phyloP scores from a whole-genome alignment of 345 rosid species.

The Eucalyptus leucophloia region DNA sequence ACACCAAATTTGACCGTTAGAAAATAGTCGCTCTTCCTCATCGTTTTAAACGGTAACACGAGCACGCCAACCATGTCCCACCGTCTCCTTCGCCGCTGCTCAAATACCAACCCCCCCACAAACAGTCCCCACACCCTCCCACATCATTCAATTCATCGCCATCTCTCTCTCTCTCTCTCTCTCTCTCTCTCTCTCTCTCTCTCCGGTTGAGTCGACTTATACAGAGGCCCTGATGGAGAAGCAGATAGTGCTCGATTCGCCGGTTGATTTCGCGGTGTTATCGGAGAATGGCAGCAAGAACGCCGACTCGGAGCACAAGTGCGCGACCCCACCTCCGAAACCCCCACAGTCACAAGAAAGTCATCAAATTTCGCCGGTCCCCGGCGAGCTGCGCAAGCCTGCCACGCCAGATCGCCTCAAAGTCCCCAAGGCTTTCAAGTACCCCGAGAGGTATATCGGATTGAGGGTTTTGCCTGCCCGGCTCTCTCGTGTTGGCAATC shows the following conservation, averaged over 20 bases:
- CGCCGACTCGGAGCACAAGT: background rate
- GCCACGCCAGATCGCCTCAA: constrained; percentile 55
- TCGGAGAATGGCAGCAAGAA: background rate
- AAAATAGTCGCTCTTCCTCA: background rate
- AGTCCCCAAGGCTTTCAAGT: constrained; percentile 62
- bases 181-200: background rate
- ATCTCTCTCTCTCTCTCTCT: background rate
- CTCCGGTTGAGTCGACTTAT: background rate
- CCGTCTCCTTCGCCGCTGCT: background rate
- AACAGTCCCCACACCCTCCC: background rate
- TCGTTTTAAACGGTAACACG: background rate
- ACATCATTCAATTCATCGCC: background rate
- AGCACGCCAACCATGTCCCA: background rate
- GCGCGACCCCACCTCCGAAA: background rate
- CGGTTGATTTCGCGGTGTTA: background rate
- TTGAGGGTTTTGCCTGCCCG: background rate
- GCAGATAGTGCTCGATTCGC: constrained; percentile 1
- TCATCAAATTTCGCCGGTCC: background rate
- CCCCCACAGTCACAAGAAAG: constrained; percentile 9
- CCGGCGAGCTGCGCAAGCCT: constrained; percentile 23
- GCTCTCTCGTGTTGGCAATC: background rate
- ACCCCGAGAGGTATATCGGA: constrained; percentile 51
- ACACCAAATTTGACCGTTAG: background rate
- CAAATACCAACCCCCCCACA: background rate
- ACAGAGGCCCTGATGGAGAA: constrained; percentile 17